Evolutionary conservation across 1,284 basidiomycete species (phyloP).

Genomic region (Agroathelia rolfsii): DNA sequence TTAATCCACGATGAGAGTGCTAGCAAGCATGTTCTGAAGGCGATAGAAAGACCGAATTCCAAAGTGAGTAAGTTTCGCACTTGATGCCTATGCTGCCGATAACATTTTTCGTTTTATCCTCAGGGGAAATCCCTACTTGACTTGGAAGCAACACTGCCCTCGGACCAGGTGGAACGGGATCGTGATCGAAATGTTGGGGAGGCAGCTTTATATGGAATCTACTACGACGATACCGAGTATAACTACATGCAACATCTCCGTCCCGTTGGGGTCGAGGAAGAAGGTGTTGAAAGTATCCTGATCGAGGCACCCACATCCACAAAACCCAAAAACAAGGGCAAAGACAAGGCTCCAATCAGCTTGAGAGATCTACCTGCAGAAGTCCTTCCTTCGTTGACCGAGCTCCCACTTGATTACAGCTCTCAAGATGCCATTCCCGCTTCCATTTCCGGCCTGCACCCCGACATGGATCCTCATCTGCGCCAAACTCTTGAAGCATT

Average conservation of each 20-base stretch:
- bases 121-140: conserved; percentile 75
- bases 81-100: too few relatives aligned
- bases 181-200: conserved; percentile 61
- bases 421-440: conserved; percentile 68
- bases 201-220: conserved; percentile 85
- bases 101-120: too few relatives aligned
- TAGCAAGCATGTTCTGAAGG: conserved; percentile 80
- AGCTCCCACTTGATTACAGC: conserved; percentile 70
- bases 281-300: conserved; percentile 67
- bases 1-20: conserved; percentile 91
- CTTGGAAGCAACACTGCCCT: conserved; percentile 52
- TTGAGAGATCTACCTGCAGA: conserved; percentile 57
- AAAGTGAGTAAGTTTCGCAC: conserved; percentile 44
- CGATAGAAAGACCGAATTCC: conserved; percentile 62
- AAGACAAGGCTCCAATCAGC: conserved; percentile 27
- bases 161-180: conserved; percentile 47
- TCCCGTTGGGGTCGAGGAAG: conserved; percentile 60
- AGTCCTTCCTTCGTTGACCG: conserved; percentile 60
- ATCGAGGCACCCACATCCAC: conserved; percentile 53
- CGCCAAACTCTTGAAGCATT: conserved; percentile 91
- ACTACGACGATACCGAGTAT: conserved; percentile 96
- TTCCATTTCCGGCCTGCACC: conserved; percentile 85
- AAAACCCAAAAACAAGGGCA: conserved; percentile 26
- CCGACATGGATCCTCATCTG: conserved; percentile 94
- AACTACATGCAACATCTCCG: conserved; percentile 98